Evolutionary conservation across 352 stramenopile species (phyloP), one percentile per base, ranked within the genome.

Genomic region (Phytophthora kernoviae): DNA sequence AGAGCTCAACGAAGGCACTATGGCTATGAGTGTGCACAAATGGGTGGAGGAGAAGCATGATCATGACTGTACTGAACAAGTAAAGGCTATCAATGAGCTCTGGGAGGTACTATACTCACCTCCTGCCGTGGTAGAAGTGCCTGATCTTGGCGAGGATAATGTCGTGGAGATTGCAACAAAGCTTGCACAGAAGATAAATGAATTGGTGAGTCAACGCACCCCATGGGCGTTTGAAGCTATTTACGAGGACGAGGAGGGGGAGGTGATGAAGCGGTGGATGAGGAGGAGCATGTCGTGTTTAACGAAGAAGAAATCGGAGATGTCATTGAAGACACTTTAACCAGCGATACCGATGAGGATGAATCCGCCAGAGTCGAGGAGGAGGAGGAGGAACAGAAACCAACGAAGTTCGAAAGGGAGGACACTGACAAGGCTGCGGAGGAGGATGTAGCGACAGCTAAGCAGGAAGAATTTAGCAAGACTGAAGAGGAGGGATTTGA

Each of bases 1-100:
- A 39, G 72, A 71, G 18, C 47, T 95, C 12, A 89, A 81, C 41
- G 86, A 95, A 81, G 84, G 84, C 27, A 78, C 78, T 6, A 95
- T 95, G 86, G 86, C 86, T 17, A 91, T 93, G 81, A 95, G 86
- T 36, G 84, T 93, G 34, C 86, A 95, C 70, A 91, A 90, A 51
- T 95, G 86, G 86, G 77, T 93, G 17, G 82, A 93, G 59, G 74
- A 90, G 32, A 77, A 80, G 44, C 75, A 73, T 36, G 82, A 95
- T 37, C 45, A 59, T 2, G 84, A 93, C 33, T 95, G 86, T 52
- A 77, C 67, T 6, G 58, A 71, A n/a, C 76, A 85, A 53, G 80
- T 95, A 42, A 85, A 85, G 24, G 68, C 70, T 27, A 92, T 95
- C 39, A 93, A 94, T 50, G 79, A 94, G 36, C 54, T 94, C 6